phyloP scores from a whole-genome alignment of 75 land plant species.

The Picea glauca region DNA sequence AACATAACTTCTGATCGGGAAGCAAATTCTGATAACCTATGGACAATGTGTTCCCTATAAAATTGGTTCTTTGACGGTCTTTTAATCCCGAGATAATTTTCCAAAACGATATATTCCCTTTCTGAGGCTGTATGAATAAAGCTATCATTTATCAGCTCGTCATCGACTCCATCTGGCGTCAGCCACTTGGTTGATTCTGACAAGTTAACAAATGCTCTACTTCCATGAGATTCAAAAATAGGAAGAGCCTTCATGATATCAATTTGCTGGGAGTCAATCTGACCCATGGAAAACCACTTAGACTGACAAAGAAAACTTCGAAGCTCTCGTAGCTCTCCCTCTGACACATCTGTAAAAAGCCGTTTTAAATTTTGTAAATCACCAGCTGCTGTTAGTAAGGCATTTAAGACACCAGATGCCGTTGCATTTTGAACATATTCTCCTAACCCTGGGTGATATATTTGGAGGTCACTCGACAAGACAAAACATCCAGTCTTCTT shows the following conservation, averaged over 20 bases:
- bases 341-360: conserved; percentile 41
- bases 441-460: conserved; percentile 66
- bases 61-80: conserved; percentile 61
- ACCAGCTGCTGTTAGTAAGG: conserved; percentile 51
- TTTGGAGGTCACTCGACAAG: conserved; percentile 48
- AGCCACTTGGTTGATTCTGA: conserved; percentile 43
- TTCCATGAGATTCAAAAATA: conserved; percentile 73
- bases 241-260: conserved; percentile 64
- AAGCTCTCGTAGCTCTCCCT: conserved; percentile 73
- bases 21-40: conserved; percentile 37
- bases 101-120: conserved; percentile 63
- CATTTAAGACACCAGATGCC: conserved; percentile 73
- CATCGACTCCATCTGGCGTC: conserved; percentile 61
- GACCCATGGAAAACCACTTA: conserved; percentile 70
- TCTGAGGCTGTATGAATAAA: conserved; percentile 74
- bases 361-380: conserved; percentile 26
- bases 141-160: conserved; percentile 60
- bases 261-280: conserved; percentile 40
- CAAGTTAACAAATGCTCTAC: conserved; percentile 47
- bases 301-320: conserved; percentile 81
- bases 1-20: conserved; percentile 32
- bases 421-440: conserved; percentile 76
- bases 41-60: conserved; percentile 57
- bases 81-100: conserved; percentile 39
- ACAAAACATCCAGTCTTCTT: conserved; percentile 61